Evolutionary conservation across 768 basidiomycete genomes (phyloP).

Genomic region (Fomitopsis pulvina): DNA sequence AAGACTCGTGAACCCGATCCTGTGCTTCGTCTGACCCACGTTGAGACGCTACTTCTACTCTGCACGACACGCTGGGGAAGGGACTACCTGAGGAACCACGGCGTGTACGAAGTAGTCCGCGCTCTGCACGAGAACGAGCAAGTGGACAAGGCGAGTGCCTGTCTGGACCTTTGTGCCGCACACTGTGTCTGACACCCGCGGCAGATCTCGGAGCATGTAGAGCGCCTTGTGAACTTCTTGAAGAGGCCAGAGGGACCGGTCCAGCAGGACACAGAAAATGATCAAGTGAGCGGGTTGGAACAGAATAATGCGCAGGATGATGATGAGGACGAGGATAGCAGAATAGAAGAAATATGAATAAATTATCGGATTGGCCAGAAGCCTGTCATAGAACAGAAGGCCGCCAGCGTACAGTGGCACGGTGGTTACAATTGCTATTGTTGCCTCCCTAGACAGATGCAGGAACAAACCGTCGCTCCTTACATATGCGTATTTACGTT

Average conservation of each 20-base stretch:
- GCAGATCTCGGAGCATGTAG: conserved; percentile 83
- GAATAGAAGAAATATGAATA: conserved; percentile 64
- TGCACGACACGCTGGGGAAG: conserved; percentile 89
- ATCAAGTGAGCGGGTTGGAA: conserved; percentile 24
- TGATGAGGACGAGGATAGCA: conserved; percentile 60
- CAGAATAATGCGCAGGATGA: conserved; percentile 21
- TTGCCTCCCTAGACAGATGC: too few relatives aligned
- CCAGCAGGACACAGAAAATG: conserved; percentile 36
- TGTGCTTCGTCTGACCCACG: conserved; percentile 67
- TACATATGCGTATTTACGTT: too few relatives aligned
- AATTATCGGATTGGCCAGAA: too few relatives aligned
- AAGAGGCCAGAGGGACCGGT: conserved; percentile 68
- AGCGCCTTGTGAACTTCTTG: conserved; percentile 81
- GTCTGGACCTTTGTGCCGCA: neutral
- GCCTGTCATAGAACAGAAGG: too few relatives aligned
- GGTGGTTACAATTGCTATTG: too few relatives aligned
- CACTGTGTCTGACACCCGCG: neutral
- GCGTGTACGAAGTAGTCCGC: conserved; percentile 83
- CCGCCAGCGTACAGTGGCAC: too few relatives aligned
- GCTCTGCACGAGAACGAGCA: conserved; percentile 72
- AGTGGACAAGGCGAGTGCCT: conserved; percentile 59
- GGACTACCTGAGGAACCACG: conserved; percentile 69
- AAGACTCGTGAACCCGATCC: conserved; percentile 82
- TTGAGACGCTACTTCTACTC: conserved; percentile 86
- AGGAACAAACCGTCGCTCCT: too few relatives aligned